Conservation (phyloP, 2,329 filamentous ascomycete genomes). For the Cryphonectria naterciae region DNA sequence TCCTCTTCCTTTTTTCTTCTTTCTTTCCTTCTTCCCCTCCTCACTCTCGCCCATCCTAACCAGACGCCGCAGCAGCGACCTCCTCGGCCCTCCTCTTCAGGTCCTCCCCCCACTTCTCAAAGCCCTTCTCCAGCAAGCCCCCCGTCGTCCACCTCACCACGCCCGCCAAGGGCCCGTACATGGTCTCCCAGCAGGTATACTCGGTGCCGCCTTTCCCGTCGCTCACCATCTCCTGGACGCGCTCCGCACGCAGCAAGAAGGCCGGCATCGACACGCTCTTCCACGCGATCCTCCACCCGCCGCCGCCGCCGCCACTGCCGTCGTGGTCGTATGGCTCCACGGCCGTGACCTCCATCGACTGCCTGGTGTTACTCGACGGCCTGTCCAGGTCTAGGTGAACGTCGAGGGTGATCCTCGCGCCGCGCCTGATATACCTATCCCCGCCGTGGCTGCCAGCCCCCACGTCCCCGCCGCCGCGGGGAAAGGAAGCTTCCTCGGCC, state of each 20-base stretch:
- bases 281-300: constrained; percentile 47
- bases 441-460: neutral
- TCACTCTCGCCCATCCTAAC: neutral
- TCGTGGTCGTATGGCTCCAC: constrained; percentile 41
- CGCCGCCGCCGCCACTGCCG: constrained; percentile 28
- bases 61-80: neutral
- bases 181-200: constrained; percentile 52
- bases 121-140: constrained; percentile 38
- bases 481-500: constrained; percentile 18
- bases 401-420: constrained; percentile 40
- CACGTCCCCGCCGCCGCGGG: neutral
- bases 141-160: constrained; percentile 41
- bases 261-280: constrained; percentile 37
- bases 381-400: constrained; percentile 38
- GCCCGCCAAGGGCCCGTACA: constrained; percentile 44
- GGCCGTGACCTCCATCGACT: constrained; percentile 36
- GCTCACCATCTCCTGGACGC: constrained; percentile 49
- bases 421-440: constrained; percentile 35
- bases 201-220: constrained; percentile 39
- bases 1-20: too few relatives aligned
- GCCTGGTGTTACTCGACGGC: constrained; percentile 23
- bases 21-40: too few relatives aligned
- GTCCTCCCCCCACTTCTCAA: constrained; percentile 45
- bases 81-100: constrained; percentile 41
- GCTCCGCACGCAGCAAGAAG: constrained; percentile 43